Evolutionary conservation across 345 rosid genomes (phyloP).

Genomic region (Stellera chamaejasme): DNA sequence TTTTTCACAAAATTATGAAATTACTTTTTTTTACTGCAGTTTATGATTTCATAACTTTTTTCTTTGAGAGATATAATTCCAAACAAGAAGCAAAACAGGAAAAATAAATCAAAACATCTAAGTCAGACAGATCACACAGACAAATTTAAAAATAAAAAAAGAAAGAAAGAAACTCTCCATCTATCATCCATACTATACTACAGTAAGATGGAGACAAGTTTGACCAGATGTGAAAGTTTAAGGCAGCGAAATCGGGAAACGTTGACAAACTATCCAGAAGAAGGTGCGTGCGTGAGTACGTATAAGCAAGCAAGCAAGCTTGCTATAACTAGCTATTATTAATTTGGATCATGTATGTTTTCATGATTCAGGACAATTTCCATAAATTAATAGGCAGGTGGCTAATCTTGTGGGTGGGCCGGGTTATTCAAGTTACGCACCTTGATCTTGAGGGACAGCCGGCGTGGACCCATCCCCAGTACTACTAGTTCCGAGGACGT

Average conservation of each 20-base stretch:
- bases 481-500: slow-evolving; percentile 32
- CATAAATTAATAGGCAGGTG: neutral
- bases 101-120: no score
- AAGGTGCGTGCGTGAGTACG: neutral
- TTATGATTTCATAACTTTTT: no score
- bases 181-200: no score
- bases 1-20: neutral
- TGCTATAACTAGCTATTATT: no score
- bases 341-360: neutral
- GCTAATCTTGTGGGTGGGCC: neutral
- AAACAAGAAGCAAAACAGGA: no score
- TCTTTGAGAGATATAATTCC: no score
- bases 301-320: neutral
- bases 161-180: no score
- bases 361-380: neutral
- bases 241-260: no score
- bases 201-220: no score
- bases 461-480: slow-evolving; percentile 11
- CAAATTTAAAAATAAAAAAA: no score
- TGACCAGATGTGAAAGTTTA: no score
- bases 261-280: neutral
- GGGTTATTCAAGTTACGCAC: slow-evolving; percentile 8
- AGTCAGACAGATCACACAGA: no score
- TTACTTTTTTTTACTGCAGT: neutral
- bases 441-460: slow-evolving; percentile 29